Base-by-base conservation (phyloP, 352 stramenopile genomes). In the Phytophthora cryptogea region DNA sequence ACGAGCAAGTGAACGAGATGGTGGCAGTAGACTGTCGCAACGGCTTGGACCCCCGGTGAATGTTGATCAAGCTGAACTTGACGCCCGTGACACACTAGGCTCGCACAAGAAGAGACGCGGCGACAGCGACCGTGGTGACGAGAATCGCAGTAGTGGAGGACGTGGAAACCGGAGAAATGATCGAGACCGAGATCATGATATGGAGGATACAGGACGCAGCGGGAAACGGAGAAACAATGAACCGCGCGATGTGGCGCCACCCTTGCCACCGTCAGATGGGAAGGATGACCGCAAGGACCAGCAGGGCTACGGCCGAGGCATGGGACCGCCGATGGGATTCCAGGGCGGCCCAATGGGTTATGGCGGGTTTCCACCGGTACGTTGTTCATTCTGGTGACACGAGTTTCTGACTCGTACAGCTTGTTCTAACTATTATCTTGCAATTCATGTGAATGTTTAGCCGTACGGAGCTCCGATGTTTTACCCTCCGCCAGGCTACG, bases 401-500 rank as follows among this genome's bases (percentile, higher is more conserved):
- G 7, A 3, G n/a, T 8, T 36, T 20, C 13, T 6, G n/a, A 49
- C 14, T 16, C n/a, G 11, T 17, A 8, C 26, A 31, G 16, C 11
- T 56, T 16, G 45, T 49, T 52, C 44, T 73, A 61, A 73, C 27
- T 32, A 8, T 54, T 9, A 32, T n/a, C 20, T 57, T 20, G 9
- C 51, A 26, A 26, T 66, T 2, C 68, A 31, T 36, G 37, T 55
- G 11, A 23, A 40, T 55, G 30, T 8, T 4, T 17, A 90, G 81
- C 83, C 79, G 43, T 92, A 76, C 51, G 83, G 80, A 62, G 72
- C 72, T 23, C 80, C 80, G 9, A 90, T 92, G 80, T 90, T 88
- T 54, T 89, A 87, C 40, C 80, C 83, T 56, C 78, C 83, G 32
- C 80, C 82, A 48, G 85, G 72, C 28, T 86, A 66, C 16, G 66